Evolutionary conservation across 176 grass and related monocot species (phyloP), one percentile per base, ranked within the genome.

Genomic region (Metroxylon sagu): DNA sequence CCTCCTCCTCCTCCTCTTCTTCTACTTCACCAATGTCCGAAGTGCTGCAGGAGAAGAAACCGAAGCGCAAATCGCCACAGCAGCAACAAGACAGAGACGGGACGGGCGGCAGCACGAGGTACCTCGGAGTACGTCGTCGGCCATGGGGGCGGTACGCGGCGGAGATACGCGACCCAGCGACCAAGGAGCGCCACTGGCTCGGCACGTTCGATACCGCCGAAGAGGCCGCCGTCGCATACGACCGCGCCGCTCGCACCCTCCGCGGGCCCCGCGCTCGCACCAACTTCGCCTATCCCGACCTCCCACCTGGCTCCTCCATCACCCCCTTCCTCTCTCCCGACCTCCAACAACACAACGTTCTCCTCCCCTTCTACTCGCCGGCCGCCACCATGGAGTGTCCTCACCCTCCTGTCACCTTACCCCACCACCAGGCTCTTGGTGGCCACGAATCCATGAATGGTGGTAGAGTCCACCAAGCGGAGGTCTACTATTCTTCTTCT

Each of bases 101-200:
- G 48, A 23, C n/a, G 28, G 73, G 73, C 5, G 55, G 52, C 19
- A 48, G 65, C 23, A 88, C 80, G 56, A 58, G 78, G 55, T 98
- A 92, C 73, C 74, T 92, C 0, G 93, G 93, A 3, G 93, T 98
- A 49, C 66, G 93, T 1, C 79, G 93, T 14, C 43, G 93, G 27
- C 93, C 93, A 35, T 98, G 93, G 93, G 93, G 93, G 51, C 59
- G 87, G 52, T 98, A 98, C 77, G 93, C 93, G 69, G 93, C 93
- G 61, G 93, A 98, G 87, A 98, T 98, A 70, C 77, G 93, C 14
- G 87, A 98, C 75, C 93, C 87, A 15, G 87, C 93, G 14, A 92
- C 87, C 29, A 92, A 98, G 67, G 93, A 92, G 70, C 81, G 93
- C 16, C 93, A 92, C 73, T 98, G 93, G 88, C 83, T 98, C 2